Evolutionary conservation across 2,329 filamentous ascomycete species (phyloP).

Genomic region (Alternaria alternata): DNA sequence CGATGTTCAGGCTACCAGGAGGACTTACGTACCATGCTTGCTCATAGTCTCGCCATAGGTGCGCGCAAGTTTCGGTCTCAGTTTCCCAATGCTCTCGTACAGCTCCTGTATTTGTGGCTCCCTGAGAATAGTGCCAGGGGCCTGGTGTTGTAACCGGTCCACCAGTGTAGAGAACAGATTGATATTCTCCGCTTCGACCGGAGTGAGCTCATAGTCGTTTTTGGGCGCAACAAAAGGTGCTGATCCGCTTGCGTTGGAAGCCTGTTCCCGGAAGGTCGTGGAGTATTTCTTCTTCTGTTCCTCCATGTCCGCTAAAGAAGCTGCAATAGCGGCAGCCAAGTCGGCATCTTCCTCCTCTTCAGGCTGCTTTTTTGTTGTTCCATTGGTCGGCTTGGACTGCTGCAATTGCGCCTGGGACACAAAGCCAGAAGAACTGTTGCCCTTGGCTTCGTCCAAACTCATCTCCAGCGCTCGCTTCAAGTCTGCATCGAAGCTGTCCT

Average conservation of each 20-base stretch:
- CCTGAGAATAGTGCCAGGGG: slow-evolving; percentile 92
- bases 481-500: slow-evolving; percentile 93
- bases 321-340: slow-evolving; percentile 91
- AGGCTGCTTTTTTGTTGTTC: slow-evolving; percentile 43
- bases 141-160: slow-evolving; percentile 92
- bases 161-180: slow-evolving; percentile 94
- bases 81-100: slow-evolving; percentile 93
- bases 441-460: slow-evolving; percentile 93
- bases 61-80: slow-evolving; percentile 90
- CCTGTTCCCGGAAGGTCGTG: slow-evolving; percentile 81
- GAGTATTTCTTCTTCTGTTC: slow-evolving; percentile 94
- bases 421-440: slow-evolving; percentile 74
- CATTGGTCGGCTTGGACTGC: slow-evolving; percentile 50
- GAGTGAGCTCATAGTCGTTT: slow-evolving; percentile 92
- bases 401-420: slow-evolving; percentile 68
- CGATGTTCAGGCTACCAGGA: not conserved
- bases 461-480: slow-evolving; percentile 92
- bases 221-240: slow-evolving; percentile 69
- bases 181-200: slow-evolving; percentile 96
- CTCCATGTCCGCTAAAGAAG: slow-evolving; percentile 95
- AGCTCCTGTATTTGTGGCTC: slow-evolving; percentile 98
- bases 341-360: slow-evolving; percentile 91
- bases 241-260: slow-evolving; percentile 62
- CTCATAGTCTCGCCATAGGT: slow-evolving; percentile 99
- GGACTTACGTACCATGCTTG: slow-evolving; percentile 78